These are phyloP conservation scores for Fagopyrum homotropicum DNA, from an alignment of 148 eudicot species.

Conservation along the genomic window DNA sequence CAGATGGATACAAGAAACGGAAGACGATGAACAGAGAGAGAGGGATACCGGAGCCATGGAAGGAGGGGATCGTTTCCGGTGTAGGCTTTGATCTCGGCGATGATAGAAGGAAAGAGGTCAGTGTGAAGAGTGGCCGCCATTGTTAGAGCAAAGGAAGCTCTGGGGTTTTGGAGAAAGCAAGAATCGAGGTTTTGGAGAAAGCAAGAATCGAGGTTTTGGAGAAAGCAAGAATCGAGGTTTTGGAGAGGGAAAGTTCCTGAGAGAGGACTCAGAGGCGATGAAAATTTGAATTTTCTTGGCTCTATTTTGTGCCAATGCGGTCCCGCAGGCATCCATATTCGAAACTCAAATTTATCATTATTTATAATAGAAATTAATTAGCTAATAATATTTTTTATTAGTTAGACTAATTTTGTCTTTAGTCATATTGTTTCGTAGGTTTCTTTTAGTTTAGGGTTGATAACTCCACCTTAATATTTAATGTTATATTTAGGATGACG, in stretches of 20 bases:
- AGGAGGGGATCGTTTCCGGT: slow-evolving; percentile 76
- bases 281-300: slow-evolving; percentile 10
- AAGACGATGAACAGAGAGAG: neutral
- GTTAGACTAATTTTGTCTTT: too few species aligned
- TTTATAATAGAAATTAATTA: too few species aligned
- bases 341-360: too few species aligned
- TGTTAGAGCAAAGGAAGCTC: slow-evolving; percentile 7
- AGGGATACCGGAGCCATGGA: slow-evolving; percentile 84
- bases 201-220: neutral
- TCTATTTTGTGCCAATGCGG: neutral
- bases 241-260: neutral
- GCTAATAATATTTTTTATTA: too few species aligned
- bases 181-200: slow-evolving; percentile 7
- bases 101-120: slow-evolving; percentile 55
- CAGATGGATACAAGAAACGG: neutral
- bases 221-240: slow-evolving; percentile 8
- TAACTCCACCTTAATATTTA: too few species aligned
- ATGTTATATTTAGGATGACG: too few species aligned
- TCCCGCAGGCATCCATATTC: too few species aligned
- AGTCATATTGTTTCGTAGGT: too few species aligned
- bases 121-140: slow-evolving; percentile 38
- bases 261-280: neutral
- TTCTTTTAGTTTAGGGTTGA: too few species aligned
- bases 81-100: slow-evolving; percentile 77
- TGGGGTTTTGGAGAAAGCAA: neutral